Evolutionary conservation across 1,284 basidiomycete species (phyloP).

Genomic region (Boletus albobrunnescens): DNA sequence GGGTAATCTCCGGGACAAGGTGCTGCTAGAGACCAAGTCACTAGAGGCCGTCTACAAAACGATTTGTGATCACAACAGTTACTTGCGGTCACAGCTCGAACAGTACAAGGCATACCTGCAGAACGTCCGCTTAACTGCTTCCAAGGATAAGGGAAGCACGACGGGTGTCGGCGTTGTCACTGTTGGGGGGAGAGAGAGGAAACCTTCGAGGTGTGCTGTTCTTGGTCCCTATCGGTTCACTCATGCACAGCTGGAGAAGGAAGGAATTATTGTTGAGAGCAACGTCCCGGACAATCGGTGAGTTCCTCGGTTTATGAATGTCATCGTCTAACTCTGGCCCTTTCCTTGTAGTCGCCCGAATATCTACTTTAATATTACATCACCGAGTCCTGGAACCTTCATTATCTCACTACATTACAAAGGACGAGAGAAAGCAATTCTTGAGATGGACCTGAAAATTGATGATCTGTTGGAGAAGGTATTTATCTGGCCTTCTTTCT

Average conservation of each 20-base stretch:
- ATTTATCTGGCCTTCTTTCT: slow-evolving; percentile 19
- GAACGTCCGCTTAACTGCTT: slow-evolving; percentile 89
- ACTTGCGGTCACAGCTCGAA: slow-evolving; percentile 92
- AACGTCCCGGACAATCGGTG: slow-evolving; percentile 97
- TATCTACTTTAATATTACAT: slow-evolving; percentile 98
- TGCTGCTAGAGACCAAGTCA: slow-evolving; percentile 86
- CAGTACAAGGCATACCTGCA: slow-evolving; percentile 99
- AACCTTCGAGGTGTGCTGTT: slow-evolving; percentile 77
- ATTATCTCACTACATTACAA: slow-evolving; percentile 99
- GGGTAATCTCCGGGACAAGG: slow-evolving; percentile 95
- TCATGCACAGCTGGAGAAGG: slow-evolving; percentile 97
- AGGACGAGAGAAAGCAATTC: slow-evolving; percentile 96
- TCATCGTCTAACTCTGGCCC: slow-evolving; percentile 1
- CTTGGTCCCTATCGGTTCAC: slow-evolving; percentile 97
- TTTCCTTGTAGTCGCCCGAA: slow-evolving; percentile 74
- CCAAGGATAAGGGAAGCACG: slow-evolving; percentile 79
- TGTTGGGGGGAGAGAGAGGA: slow-evolving; percentile 97
- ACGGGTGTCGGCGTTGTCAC: slow-evolving; percentile 93
- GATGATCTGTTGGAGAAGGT: slow-evolving; percentile 97
- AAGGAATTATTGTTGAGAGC: slow-evolving; percentile 98
- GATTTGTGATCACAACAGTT: slow-evolving; percentile 98
- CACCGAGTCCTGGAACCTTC: slow-evolving; percentile 96
- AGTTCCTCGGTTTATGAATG: slow-evolving; percentile 29
- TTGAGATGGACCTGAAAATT: slow-evolving; percentile 99
- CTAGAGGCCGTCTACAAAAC: slow-evolving; percentile 98